Evolutionary conservation across 306 rosid species (phyloP).

Genomic region (Luffa acutangula): DNA sequence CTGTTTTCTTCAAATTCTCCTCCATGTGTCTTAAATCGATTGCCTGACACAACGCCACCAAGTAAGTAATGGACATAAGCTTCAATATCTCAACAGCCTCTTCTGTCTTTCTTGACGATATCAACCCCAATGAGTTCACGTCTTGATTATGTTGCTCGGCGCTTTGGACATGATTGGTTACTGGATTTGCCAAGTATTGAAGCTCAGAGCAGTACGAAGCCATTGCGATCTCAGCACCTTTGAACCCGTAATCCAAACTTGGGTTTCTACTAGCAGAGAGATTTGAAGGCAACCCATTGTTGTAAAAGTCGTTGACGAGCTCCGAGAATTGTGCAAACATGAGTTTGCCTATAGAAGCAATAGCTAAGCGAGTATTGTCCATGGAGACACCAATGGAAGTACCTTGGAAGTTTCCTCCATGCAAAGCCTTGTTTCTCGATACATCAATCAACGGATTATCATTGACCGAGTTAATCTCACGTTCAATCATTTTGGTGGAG

Average conservation of each 20-base stretch:
- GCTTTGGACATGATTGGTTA: constrained; percentile 84
- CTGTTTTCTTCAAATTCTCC: constrained; percentile 50
- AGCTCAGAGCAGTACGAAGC: constrained; percentile 94
- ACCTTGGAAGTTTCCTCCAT: constrained; percentile 92
- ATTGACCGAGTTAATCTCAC: constrained; percentile 86
- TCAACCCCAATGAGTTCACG: constrained; percentile 76
- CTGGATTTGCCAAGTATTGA: constrained; percentile 80
- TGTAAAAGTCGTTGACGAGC: constrained; percentile 83
- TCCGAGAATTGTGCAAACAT: constrained; percentile 91
- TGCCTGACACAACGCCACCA: constrained; percentile 79
- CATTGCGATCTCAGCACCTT: constrained; percentile 91
- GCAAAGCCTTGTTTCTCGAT: constrained; percentile 74
- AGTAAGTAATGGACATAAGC: constrained; percentile 83
- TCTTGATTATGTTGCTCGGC: constrained; percentile 97
- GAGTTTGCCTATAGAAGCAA: constrained; percentile 74
- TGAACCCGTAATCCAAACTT: constrained; percentile 83
- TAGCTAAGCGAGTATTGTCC: constrained; percentile 79
- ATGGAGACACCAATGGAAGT: constrained; percentile 90
- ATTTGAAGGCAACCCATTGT: constrained; percentile 85
- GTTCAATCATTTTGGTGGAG: constrained; percentile 80
- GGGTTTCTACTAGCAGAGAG: constrained; percentile 57
- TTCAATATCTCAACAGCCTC: constrained; percentile 69
- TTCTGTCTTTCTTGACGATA: constrained; percentile 64
- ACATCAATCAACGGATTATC: constrained; percentile 90
- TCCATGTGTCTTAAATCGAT: constrained; percentile 76